phyloP scores from a whole-genome alignment of 441 rosid species.

The Mallotus japonicus region DNA sequence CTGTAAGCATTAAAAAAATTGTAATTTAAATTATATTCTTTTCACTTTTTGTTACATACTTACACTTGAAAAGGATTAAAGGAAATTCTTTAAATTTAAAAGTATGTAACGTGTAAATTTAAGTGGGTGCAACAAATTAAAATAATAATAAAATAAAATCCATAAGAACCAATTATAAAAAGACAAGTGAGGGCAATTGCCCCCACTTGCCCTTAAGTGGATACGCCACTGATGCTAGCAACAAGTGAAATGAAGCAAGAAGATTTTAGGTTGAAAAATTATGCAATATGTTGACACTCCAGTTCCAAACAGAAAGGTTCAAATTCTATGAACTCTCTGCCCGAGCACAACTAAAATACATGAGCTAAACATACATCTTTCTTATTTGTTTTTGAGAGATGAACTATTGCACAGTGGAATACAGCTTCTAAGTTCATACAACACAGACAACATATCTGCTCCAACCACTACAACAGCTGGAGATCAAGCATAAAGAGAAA shows the following conservation, averaged over 20 bases:
- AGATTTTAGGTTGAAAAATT: background rate
- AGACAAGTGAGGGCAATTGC: no score
- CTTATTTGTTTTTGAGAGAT: background rate
- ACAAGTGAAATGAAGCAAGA: background rate
- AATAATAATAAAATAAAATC: no score
- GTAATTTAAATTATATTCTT: no score
- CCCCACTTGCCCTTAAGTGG: no score
- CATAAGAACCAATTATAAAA: no score
- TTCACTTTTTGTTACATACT: no score
- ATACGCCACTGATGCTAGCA: no score
- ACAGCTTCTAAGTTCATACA: background rate
- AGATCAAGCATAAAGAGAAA: background rate
- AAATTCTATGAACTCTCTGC: background rate
- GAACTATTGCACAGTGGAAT: background rate
- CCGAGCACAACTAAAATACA: background rate
- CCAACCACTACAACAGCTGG: background rate
- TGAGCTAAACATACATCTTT: background rate
- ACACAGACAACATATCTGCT: background rate
- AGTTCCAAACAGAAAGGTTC: background rate
- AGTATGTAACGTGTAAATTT: no score
- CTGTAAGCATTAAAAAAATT: no score
- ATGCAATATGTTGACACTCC: background rate
- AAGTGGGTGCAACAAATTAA: no score
- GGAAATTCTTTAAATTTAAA: no score
- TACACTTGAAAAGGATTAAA: no score